Evolutionary conservation across 164 flowering plant genomes (phyloP), one percentile per base, ranked within the genome.

Genomic region (Magnolia changhungtana): DNA sequence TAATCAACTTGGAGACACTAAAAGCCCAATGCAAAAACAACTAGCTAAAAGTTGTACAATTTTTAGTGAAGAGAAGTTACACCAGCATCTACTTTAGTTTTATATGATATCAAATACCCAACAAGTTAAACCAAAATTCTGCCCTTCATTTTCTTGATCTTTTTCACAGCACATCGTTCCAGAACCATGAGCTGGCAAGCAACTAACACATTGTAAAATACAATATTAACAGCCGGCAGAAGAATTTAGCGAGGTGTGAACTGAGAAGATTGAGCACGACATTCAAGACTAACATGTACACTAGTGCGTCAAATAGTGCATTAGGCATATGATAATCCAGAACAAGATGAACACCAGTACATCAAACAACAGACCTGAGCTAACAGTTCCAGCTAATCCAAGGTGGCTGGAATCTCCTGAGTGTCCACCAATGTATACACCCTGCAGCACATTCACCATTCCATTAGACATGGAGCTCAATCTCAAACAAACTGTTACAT

Each of bases 321-420:
- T 3, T 16, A 55, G 61, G 13, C 13, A 55, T 3, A 55, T 14
- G n/a, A 68, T 24, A 21, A 8, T 65, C 68, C 21, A 65, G 61
- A 55, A 55, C 16, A 16, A 3, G 50, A 68, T 18, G 7, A 68
- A 68, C 29, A 11, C 27, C 10, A 68, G 37, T 20, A 23, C 37
- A 58, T 19, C 63, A 18, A 23, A 61, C 37, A 67, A 81, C 83
- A 80, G 78, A 95, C 99, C 99, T 88, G 98, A 77, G 80, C 89
- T 89, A 73, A 78, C 78, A 77, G 83, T 50, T 79, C 87, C 90
- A 51, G 90, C 78, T 71, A 82, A 85, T 8, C 88, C 90, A 19
- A 88, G 80, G 59, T 75, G 87, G 78, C 81, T 76, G 76, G 87
- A 77, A 80, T 93, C 94, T 51, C 86, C 70, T 24, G 87, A 87